phyloP scores from a whole-genome alignment of 306 rosid species.

The Datisca glomerata region DNA sequence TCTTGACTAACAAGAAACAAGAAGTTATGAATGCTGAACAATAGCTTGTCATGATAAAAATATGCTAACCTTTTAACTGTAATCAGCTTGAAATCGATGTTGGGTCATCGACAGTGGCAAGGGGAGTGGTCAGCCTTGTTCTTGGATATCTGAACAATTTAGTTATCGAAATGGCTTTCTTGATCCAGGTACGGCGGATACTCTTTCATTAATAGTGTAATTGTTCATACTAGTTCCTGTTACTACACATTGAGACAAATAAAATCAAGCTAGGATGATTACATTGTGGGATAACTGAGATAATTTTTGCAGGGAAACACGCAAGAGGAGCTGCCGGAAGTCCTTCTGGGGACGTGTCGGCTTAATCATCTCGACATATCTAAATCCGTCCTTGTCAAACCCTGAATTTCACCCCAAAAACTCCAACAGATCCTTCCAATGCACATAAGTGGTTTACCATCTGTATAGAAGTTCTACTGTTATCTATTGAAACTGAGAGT shows the following conservation, averaged over 20 bases:
- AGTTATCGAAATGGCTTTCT: constrained; percentile 88
- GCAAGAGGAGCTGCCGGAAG: constrained; percentile 76
- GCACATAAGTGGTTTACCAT: no score
- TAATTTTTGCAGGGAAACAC: constrained; percentile 48
- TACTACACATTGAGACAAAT: background rate
- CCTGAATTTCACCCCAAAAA: background rate
- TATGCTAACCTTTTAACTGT: constrained; percentile 13
- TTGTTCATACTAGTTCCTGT: no score
- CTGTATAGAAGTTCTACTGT: no score
- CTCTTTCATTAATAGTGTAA: no score
- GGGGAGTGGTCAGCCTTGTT: constrained; percentile 75
- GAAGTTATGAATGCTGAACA: background rate
- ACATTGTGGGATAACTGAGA: no score
- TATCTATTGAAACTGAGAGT: no score
- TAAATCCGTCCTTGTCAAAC: constrained; percentile 33
- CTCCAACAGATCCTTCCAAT: no score
- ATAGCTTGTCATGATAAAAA: constrained; percentile 1
- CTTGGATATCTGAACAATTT: constrained; percentile 84
- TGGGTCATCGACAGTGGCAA: constrained; percentile 81
- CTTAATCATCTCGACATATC: constrained; percentile 67
- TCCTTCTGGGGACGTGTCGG: constrained; percentile 71
- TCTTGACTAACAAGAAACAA: background rate
- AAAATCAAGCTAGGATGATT: background rate
- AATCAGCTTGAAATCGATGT: constrained; percentile 48
- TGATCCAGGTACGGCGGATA: constrained; percentile 94